Evolutionary conservation across 352 stramenopile species (phyloP), one percentile per base, ranked within the genome.

Genomic region (Phytophthora sojae): DNA sequence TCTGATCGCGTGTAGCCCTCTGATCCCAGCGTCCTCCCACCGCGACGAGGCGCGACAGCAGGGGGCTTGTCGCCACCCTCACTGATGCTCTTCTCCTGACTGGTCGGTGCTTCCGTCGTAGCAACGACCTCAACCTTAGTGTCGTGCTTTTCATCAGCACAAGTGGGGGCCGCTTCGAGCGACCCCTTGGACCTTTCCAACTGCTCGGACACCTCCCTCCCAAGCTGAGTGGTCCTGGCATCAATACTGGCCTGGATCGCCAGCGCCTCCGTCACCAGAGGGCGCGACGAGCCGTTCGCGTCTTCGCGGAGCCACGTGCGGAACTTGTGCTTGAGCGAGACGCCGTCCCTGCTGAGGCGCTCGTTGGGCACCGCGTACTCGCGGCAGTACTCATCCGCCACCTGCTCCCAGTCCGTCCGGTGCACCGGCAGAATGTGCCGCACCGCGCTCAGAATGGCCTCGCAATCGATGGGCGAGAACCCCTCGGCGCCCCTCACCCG

Each of bases 251-350:
- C 25, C 35, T 68, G 65, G 52, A 79, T 47, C 39, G 47, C 61
- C 12, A 64, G 11, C 6, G 71, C 67, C 19, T 78, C 57, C 15
- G 21, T 53, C 7, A 71, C 67, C 54, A 78, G 65, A 14, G 44
- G 30, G 39, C 66, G 54, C 39, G 54, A 19, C 44, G 67, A 45
- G 47, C n/a, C 50, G 0, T 32, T 30, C 11, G 11, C 51, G 15
- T 78, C 60, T n/a, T 57, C 50, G 29, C 73, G 78, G 17, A 76
- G 61, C 70, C 56, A 73, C 17, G 68, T 64, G 2, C 70, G 66
- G 32, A 81, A 81, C 29, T 76, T 81, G 65, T 59, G 72, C 64
- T 71, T 81, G 2, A 81, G 57, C 45, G 74, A 81, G 1, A 60
- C 29, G 12, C 65, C 69, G 47, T 81, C 74, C 25, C 74, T 64